Conservation (phyloP, 805 yeast genomes). For the Candida ulmi region DNA sequence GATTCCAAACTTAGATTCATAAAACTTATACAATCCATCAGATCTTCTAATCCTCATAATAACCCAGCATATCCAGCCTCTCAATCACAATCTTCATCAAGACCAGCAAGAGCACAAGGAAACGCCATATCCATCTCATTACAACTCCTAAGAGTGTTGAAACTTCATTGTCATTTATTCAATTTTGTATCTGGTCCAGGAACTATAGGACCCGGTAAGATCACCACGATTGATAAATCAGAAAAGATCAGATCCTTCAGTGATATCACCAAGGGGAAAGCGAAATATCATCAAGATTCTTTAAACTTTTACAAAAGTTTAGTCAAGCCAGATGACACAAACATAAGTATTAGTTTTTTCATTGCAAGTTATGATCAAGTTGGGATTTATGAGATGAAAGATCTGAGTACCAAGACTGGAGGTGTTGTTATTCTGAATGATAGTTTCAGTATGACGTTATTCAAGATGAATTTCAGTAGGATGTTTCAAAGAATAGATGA, state of each 20-base stretch:
- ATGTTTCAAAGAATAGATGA: constrained; percentile 72
- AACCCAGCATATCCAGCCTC: too few relatives aligned
- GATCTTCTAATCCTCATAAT: neutral
- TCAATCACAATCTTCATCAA: constrained; percentile 12
- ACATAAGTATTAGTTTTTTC: constrained; percentile 30
- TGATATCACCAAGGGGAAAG: constrained; percentile 82
- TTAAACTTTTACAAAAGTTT: constrained; percentile 61
- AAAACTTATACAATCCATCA: constrained; percentile 36
- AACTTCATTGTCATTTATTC: constrained; percentile 78
- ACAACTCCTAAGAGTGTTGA: constrained; percentile 70
- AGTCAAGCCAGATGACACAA: constrained; percentile 47
- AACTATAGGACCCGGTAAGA: constrained; percentile 87
- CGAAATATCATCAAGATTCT: constrained; percentile 74
- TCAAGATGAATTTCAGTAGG: constrained; percentile 80
- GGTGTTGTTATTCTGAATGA: constrained; percentile 82
- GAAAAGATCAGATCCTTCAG: constrained; percentile 94
- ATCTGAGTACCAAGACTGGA: constrained; percentile 75
- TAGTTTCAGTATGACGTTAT: constrained; percentile 89
- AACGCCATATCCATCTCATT: constrained; percentile 82
- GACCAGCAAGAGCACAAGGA: constrained; percentile 87
- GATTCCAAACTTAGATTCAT: neutral
- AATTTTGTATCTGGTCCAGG: constrained; percentile 92
- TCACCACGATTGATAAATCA: constrained; percentile 79
- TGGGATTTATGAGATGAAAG: constrained; percentile 88
- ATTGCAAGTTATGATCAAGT: constrained; percentile 93